A percentile compares a stretch with the other conserved stretches of the same genome.
Conservation (phyloP, 1,284 basidiomycete genomes). For the Melampsora larici-populina region DNA sequence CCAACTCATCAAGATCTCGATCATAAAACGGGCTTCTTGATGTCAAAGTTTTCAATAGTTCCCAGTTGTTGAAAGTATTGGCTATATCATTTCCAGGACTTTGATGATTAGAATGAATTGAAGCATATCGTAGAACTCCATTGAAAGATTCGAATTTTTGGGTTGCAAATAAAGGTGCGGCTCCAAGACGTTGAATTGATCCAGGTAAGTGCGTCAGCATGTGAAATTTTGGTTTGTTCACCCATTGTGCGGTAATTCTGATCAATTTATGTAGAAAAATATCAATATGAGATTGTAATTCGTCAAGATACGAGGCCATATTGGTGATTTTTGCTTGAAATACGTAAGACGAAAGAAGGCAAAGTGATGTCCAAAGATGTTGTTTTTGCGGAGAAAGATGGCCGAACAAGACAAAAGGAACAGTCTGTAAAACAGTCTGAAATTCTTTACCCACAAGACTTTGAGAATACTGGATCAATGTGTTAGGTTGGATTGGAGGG, state of each 20-base stretch:
- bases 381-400: no score
- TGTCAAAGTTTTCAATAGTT: not conserved
- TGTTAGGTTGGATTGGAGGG: no score
- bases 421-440: no score
- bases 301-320: slow-evolving; percentile 51
- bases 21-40: no score
- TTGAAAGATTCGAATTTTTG: slow-evolving; percentile 15
- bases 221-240: slow-evolving; percentile 43
- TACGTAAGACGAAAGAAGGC: no score
- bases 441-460: slow-evolving; percentile 55
- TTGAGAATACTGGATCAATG: slow-evolving; percentile 47
- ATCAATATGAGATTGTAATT: not conserved
- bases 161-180: not conserved
- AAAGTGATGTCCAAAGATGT: slow-evolving; percentile 25
- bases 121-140: not conserved
- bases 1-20: no score
- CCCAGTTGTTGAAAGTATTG: not conserved
- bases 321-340: slow-evolving; percentile 54
- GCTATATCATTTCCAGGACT: not conserved
- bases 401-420: no score
- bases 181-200: slow-evolving; percentile 40
- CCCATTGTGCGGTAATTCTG: slow-evolving; percentile 49
- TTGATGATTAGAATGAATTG: not conserved
- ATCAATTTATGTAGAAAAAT: not conserved
- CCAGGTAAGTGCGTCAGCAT: slow-evolving; percentile 45